Evolutionary conservation across 768 basidiomycete species (phyloP), one percentile per base, ranked within the genome.

Genomic region (Dacryopinax spathularia): DNA sequence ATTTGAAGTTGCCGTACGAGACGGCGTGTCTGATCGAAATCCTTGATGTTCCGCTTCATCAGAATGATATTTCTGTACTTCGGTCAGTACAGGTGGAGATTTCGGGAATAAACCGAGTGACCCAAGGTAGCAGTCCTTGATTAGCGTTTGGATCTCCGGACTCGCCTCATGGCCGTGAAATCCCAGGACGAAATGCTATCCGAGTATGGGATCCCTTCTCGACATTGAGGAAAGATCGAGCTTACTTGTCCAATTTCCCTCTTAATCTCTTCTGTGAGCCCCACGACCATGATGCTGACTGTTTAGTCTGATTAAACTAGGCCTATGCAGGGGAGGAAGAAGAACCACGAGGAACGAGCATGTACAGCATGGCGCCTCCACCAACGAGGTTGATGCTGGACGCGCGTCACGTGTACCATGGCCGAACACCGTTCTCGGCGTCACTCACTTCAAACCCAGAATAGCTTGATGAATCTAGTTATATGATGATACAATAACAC

Each of bases 121-220:
- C 73, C 86, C 86, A 60, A 86, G 75, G 70, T 82, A 75, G 73
- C 86, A 87, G 48, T 85, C 80, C 34, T 72, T 73, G 60, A 87
- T 84, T 62, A 87, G 80, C 0, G 74, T 77, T 67, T 75, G 78
- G 65, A 82, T 79, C 64, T 86, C 77, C 31, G 79, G 74, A 65
- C 74, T 81, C 34, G 80, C 72, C 60, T 80, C 74, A 35, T 79
- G 72, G 2, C 85, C 85, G 69, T 84, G 82, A 70, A 87, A 87
- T 18, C 87, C 86, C 65, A 85, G 76, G 15, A 88, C 82, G 68
- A 88, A 86, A 70, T 87, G 86, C 84, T 87, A 65, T n/a, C n/a
- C n/a, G n/a, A n/a, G n/a, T n/a, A n/a, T n/a, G n/a, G n/a, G n/a
- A n/a, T n/a, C n/a, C n/a, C n/a, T n/a, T n/a, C n/a, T n/a, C n/a